These are phyloP conservation scores for Fragaria iinumae DNA, from an alignment of 306 rosid species.

Conservation along the genomic window DNA sequence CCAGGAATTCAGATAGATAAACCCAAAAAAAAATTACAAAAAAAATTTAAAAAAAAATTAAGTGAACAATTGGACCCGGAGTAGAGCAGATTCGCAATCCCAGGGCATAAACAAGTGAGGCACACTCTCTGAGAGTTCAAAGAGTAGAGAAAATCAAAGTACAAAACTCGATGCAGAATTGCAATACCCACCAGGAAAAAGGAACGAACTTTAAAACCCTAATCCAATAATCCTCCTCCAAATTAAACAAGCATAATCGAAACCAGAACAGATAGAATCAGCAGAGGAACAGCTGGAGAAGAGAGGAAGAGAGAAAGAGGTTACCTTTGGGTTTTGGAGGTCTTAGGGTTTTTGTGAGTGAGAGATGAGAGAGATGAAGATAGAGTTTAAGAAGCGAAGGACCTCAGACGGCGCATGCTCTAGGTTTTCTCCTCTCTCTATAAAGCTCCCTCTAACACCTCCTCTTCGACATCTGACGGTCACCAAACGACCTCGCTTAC, in stretches of 20 bases:
- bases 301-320: background rate
- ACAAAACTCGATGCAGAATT: background rate
- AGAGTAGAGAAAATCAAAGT: background rate
- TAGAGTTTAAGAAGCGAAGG: background rate
- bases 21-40: too few species aligned
- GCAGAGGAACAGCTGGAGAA: background rate
- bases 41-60: background rate
- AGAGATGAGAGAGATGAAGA: background rate
- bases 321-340: background rate
- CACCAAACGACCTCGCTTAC: background rate
- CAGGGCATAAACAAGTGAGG: background rate
- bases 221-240: background rate
- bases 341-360: slow-evolving; percentile 8
- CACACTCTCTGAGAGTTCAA: too few species aligned
- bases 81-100: background rate
- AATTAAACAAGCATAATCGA: background rate
- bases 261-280: background rate
- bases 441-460: background rate
- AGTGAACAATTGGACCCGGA: background rate
- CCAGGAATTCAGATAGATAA: background rate
- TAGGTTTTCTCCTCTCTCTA: slow-evolving; percentile 15
- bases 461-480: slow-evolving; percentile 18
- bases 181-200: background rate
- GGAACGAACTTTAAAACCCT: background rate
- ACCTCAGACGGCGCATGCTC: slow-evolving; percentile 17